These are phyloP conservation scores for Pholiota adiposa DNA, from an alignment of 1,284 basidiomycete species.

Conservation along the genomic window DNA sequence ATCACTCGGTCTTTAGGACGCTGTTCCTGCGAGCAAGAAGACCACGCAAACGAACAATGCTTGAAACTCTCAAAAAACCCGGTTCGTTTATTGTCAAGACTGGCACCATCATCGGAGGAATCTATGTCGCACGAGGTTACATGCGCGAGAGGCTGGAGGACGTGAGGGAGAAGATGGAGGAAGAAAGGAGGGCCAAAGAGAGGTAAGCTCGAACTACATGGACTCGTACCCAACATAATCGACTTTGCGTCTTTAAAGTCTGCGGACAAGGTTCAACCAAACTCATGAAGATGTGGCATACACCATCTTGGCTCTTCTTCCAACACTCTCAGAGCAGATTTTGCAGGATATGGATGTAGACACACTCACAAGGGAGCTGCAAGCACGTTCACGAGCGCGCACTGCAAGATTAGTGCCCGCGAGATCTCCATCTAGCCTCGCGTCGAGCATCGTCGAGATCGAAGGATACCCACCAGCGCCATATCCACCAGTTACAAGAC, in stretches of 20 bases:
- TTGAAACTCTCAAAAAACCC: slow-evolving; percentile 6
- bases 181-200: slow-evolving; percentile 71
- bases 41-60: not conserved
- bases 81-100: slow-evolving; percentile 36
- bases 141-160: slow-evolving; percentile 71
- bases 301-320: slow-evolving; percentile 81
- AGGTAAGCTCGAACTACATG: slow-evolving; percentile 54
- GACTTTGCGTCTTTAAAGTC: slow-evolving; percentile 43
- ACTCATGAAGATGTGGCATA: slow-evolving; percentile 85
- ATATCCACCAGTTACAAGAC: slow-evolving; percentile 12
- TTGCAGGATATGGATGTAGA: slow-evolving; percentile 85
- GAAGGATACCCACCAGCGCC: slow-evolving; percentile 10
- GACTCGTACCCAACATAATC: not conserved
- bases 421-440: slow-evolving; percentile 43
- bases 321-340: slow-evolving; percentile 76
- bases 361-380: slow-evolving; percentile 73
- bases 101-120: slow-evolving; percentile 54
- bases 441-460: slow-evolving; percentile 49
- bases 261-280: slow-evolving; percentile 78
- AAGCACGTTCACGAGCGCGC: slow-evolving; percentile 40
- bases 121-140: slow-evolving; percentile 74
- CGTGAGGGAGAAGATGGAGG: slow-evolving; percentile 66
- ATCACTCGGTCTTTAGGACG: too few relatives aligned
- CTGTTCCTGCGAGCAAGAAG: too few relatives aligned
- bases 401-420: slow-evolving; percentile 17